Percentiles rank a stretch among this genome's conserved stretches.
Conservation (phyloP, 257 asterid genomes). For the Sherardia arvensis region DNA sequence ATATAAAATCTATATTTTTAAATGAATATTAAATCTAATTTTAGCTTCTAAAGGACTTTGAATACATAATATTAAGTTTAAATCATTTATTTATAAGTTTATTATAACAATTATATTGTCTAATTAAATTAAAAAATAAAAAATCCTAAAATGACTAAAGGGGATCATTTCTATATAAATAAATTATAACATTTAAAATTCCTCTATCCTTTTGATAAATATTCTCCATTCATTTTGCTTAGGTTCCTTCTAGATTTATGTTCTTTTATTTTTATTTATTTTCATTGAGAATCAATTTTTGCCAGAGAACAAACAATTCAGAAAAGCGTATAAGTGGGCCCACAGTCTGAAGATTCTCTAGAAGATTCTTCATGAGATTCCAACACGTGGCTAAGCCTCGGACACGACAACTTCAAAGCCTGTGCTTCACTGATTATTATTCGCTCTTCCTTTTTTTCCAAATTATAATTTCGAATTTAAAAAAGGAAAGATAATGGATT, state of each 20-base stretch:
- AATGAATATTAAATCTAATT: too few relatives aligned
- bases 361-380: slow-evolving; percentile 18
- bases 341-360: slow-evolving; percentile 3
- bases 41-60: too few relatives aligned
- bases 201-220: too few relatives aligned
- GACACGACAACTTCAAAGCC: slow-evolving; percentile 27
- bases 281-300: neutral
- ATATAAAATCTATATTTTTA: neutral
- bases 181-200: too few relatives aligned
- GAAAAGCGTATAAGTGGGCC: slow-evolving; percentile 21
- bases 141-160: too few relatives aligned
- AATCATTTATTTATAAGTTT: too few relatives aligned
- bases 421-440: slow-evolving; percentile 1
- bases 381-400: slow-evolving; percentile 34
- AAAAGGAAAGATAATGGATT: neutral
- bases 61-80: too few relatives aligned
- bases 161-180: too few relatives aligned
- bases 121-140: too few relatives aligned
- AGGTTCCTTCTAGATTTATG: too few relatives aligned
- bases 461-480: neutral
- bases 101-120: too few relatives aligned
- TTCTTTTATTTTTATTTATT: neutral
- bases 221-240: too few relatives aligned
- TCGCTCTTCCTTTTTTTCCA: neutral
- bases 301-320: neutral